Conservation (phyloP, 2,329 filamentous ascomycete species). For the Allantophomopsis lycopodina region DNA sequence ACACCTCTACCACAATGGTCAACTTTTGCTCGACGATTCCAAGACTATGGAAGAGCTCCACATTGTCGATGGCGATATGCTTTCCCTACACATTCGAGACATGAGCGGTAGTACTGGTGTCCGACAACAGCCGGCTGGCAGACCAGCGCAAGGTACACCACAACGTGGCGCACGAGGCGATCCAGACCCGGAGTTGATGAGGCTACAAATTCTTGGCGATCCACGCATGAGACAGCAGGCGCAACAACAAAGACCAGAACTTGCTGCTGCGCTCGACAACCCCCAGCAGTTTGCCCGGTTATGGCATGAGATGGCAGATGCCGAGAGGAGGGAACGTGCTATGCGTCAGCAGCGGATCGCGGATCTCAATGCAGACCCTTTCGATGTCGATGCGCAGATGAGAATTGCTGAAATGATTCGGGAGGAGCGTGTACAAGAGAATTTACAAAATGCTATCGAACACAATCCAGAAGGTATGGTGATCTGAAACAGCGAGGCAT, state of each 20-base stretch:
- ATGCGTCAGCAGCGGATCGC: conserved; percentile 75
- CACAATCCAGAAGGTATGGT: conserved; percentile 84
- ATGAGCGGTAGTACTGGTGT: conserved; percentile 33
- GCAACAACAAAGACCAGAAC: conserved; percentile 57
- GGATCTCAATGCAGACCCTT: conserved; percentile 82
- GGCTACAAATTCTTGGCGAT: conserved; percentile 71
- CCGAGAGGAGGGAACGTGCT: conserved; percentile 57
- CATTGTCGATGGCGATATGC: conserved; percentile 81
- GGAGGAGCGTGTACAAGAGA: conserved; percentile 87
- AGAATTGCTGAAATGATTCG: conserved; percentile 97
- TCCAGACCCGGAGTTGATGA: conserved; percentile 67
- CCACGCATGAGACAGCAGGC: conserved; percentile 60
- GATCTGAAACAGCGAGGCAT: neutral
- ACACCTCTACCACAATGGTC: conserved; percentile 83
- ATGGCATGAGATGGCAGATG: conserved; percentile 51
- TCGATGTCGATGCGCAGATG: conserved; percentile 80
- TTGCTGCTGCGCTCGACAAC: conserved; percentile 66
- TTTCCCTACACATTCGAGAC: conserved; percentile 68
- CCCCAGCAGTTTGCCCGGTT: conserved; percentile 63
- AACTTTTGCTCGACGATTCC: conserved; percentile 60
- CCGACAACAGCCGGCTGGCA: conserved; percentile 11
- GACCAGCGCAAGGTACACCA: conserved; percentile 15
- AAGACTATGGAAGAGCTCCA: conserved; percentile 73
- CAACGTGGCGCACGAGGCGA: conserved; percentile 17
- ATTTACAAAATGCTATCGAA: conserved; percentile 91